Evolutionary conservation across 2,329 filamentous ascomycete genomes (phyloP).

Genomic region (Fusarium mangiferae): DNA sequence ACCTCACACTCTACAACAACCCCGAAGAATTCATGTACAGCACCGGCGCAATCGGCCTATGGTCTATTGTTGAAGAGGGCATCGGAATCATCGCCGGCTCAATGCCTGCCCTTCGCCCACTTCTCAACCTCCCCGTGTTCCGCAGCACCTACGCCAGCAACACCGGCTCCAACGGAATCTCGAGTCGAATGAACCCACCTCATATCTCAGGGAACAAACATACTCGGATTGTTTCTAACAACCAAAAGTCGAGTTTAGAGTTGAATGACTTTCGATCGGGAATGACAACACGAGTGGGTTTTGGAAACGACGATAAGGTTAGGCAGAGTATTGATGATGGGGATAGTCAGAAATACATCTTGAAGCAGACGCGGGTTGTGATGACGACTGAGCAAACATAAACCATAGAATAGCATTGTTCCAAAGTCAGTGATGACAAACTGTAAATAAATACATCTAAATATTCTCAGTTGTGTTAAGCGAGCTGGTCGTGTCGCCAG

Average conservation of each 20-base stretch:
- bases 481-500: too few species aligned
- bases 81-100: conserved; percentile 41
- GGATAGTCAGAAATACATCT: conserved; percentile 38
- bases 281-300: background rate
- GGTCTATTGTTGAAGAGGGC: conserved; percentile 38
- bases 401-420: background rate
- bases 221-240: background rate
- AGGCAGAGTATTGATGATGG: conserved; percentile 32
- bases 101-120: conserved; percentile 35
- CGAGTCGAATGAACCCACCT: background rate
- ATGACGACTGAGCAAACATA: background rate
- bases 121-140: conserved; percentile 33
- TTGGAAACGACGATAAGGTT: background rate
- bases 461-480: too few species aligned
- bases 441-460: too few species aligned
- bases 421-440: too few species aligned
- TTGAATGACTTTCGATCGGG: conserved; percentile 1
- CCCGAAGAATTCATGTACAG: conserved; percentile 38
- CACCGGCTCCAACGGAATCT: conserved; percentile 1
- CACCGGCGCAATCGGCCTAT: conserved; percentile 36
- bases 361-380: conserved; percentile 35
- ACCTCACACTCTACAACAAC: conserved; percentile 36
- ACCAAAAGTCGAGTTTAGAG: background rate
- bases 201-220: background rate
- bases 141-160: conserved; percentile 19